These are phyloP conservation scores for Stephanodiscus minutulus DNA, from an alignment of 108 stramenopile genomes.

Conservation along the genomic window DNA sequence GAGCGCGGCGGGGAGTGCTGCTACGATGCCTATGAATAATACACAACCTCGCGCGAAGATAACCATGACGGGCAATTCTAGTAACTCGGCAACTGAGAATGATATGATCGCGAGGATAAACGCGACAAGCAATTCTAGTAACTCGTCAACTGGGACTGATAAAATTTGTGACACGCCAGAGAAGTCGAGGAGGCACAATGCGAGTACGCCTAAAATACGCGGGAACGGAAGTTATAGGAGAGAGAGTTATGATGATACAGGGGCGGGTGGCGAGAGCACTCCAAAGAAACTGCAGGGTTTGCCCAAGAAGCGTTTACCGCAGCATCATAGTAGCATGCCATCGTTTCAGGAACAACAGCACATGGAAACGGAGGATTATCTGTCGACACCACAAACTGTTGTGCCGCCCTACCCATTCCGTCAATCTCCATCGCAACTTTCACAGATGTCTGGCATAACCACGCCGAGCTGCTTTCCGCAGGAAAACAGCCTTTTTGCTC, in stretches of 20 bases:
- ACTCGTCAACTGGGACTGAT: neutral
- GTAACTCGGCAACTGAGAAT: neutral
- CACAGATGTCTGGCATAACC: slow-evolving; percentile 33
- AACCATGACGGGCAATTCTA: neutral
- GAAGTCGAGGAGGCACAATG: slow-evolving; percentile 25
- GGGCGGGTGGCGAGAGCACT: neutral
- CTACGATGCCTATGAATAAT: slow-evolving; percentile 17
- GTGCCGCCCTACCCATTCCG: slow-evolving; percentile 21
- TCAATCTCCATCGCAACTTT: slow-evolving; percentile 30
- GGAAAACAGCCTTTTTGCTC: neutral
- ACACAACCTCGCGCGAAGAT: neutral
- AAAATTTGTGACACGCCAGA: neutral
- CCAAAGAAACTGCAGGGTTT: neutral
- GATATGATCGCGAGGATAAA: too few relatives aligned
- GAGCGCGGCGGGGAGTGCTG: neutral
- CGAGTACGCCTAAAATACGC: slow-evolving; percentile 43
- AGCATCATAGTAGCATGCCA: neutral
- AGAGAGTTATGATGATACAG: slow-evolving; percentile 17
- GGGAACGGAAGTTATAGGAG: slow-evolving; percentile 25
- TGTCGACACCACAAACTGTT: neutral
- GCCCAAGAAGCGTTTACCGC: neutral
- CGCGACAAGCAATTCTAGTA: neutral
- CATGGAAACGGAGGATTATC: slow-evolving; percentile 2
- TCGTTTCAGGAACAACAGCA: slow-evolving; percentile 7
- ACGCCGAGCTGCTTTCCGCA: slow-evolving; percentile 42